Percentiles rank a stretch among this genome's conserved stretches.
Conservation (phyloP, 495 filamentous ascomycete genomes). For the Lepraria neglecta region DNA sequence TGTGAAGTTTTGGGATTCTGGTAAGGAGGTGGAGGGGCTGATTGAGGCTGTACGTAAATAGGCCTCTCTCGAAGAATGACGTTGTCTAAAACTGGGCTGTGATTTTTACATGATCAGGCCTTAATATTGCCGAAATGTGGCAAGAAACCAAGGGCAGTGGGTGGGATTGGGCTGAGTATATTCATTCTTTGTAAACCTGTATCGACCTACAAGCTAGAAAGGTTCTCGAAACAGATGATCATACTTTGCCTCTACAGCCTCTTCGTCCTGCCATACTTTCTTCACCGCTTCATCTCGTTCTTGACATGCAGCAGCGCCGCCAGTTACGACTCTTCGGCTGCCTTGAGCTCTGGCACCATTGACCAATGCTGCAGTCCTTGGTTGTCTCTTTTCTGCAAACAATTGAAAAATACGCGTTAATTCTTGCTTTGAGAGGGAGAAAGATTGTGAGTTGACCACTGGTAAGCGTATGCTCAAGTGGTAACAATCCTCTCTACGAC, state of each 20-base stretch:
- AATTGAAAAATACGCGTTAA: neutral
- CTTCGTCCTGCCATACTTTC: neutral
- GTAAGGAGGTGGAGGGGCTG: too few relatives aligned
- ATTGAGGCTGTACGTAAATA: too few relatives aligned
- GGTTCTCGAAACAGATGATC: neutral
- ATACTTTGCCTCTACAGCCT: neutral
- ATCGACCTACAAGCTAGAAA: too few relatives aligned
- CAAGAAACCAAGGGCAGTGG: too few relatives aligned
- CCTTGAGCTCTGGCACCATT: neutral
- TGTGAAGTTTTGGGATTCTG: constrained; percentile 29
- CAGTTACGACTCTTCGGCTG: neutral
- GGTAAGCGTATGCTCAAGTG: neutral
- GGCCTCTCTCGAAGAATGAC: too few relatives aligned
- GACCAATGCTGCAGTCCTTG: neutral
- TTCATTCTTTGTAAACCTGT: too few relatives aligned
- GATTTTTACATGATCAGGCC: too few relatives aligned
- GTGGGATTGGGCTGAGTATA: too few relatives aligned
- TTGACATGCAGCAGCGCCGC: neutral
- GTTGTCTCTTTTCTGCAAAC: neutral
- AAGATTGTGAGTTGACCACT: neutral
- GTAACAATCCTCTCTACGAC: neutral
- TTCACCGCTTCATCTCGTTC: neutral
- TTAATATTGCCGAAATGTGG: too few relatives aligned
- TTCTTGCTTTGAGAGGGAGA: neutral
- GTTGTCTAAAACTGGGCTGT: too few relatives aligned